A percentile compares a stretch with the other conserved stretches of the same genome.
These are phyloP conservation scores for Aureobasidium pullulans DNA, from an alignment of 2,329 filamentous ascomycete genomes.

Conservation along the genomic window DNA sequence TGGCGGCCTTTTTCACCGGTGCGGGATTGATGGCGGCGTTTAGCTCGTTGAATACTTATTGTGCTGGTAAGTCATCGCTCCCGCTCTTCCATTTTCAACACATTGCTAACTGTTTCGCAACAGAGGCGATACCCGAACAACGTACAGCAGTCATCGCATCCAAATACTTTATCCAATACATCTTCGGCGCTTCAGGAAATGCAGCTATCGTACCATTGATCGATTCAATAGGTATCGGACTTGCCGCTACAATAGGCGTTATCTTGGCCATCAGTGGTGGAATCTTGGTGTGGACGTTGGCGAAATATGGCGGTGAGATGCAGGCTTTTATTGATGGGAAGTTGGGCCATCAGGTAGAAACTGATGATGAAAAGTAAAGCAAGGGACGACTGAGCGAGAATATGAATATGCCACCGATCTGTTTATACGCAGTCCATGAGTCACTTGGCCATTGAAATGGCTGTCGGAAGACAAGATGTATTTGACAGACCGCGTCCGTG, in stretches of 20 bases:
- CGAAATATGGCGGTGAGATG: constrained; percentile 46
- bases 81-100: no score
- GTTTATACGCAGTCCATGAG: no score
- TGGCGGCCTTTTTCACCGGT: constrained; percentile 64
- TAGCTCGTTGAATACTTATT: constrained; percentile 67
- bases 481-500: no score
- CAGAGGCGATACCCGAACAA: constrained; percentile 63
- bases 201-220: constrained; percentile 64
- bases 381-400: no score
- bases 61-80: constrained; percentile 35
- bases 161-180: constrained; percentile 69
- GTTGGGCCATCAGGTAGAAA: background rate
- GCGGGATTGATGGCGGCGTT: constrained; percentile 65
- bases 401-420: no score
- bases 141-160: constrained; percentile 63
- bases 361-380: background rate
- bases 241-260: constrained; percentile 62
- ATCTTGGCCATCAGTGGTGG: constrained; percentile 41
- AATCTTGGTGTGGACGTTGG: constrained; percentile 37
- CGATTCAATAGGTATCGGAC: constrained; percentile 64
- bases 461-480: no score
- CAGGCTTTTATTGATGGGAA: constrained; percentile 43
- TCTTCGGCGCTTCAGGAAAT: constrained; percentile 61
- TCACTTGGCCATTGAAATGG: no score
- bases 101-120: background rate